Evolutionary conservation across 768 basidiomycete genomes (phyloP), one percentile per base, ranked within the genome.

Genomic region (Chiua virens): DNA sequence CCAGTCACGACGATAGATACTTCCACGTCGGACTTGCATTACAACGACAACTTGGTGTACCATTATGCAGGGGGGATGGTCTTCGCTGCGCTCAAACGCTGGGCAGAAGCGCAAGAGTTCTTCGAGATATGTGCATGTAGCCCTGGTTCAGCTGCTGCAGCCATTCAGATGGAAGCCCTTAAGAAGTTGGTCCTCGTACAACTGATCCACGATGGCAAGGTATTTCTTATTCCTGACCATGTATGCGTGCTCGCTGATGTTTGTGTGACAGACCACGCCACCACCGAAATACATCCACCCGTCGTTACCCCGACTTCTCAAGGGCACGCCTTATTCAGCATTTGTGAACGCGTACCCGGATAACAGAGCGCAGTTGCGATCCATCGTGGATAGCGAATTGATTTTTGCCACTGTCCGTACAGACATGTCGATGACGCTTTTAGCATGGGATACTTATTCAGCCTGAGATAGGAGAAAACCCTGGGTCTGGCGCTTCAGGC

Each of bases 161-260:
- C 86, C 8, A 73, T 94, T 4, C 92, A 96, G 66, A 68, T 93
- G 59, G 92, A 94, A 62, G 92, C 92, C 0, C 72, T 87, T 60
- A 95, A 95, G 77, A 93, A 94, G 69, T 72, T 92, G 42, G 71
- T 79, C 20, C 73, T 95, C 5, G 80, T 92, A 6, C 91, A 93
- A 64, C 69, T 94, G 41, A 89, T 95, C 50, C 74, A 79, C 20
- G 77, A 81, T 46, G 93, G 93, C 17, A 83, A 85, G 78, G 88
- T 87, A 20, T 73, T 47, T 4, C 6, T 11, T 23, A n/a, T 21
- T 7, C 42, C 30, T 15, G 25, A 17, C 8, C 8, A 27, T 7
- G 7, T 9, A 28, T 3, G 25, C 18, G 11, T 18, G 15, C 21
- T n/a, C 37, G 40, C 56, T 55, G 39, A 52, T 14, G 22, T 15